phyloP scores from a whole-genome alignment of 805 yeast genomes.

The Candida succiphila region DNA sequence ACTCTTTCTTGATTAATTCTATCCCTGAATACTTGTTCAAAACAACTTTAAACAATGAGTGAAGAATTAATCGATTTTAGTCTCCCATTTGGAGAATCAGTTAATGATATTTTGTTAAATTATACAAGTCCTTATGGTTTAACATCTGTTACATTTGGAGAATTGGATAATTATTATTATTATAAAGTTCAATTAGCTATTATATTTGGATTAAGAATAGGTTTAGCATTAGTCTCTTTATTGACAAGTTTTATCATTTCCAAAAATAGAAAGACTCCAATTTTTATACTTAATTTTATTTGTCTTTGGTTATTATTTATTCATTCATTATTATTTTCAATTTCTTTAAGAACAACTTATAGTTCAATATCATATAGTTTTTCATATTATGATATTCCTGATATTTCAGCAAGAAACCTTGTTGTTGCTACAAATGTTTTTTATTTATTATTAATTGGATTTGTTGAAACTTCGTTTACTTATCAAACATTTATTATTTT shows the following conservation, averaged over 20 bases:
- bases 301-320: constrained; percentile 47
- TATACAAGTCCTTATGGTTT: constrained; percentile 35
- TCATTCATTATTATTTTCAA: constrained; percentile 51
- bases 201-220: constrained; percentile 49
- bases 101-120: constrained; percentile 18
- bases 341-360: constrained; percentile 42
- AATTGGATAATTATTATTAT: constrained; percentile 29
- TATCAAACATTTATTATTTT: constrained; percentile 70
- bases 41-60: too few species aligned
- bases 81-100: constrained; percentile 11
- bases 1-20: too few species aligned
- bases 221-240: constrained; percentile 40
- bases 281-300: constrained; percentile 62
- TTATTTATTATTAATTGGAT: constrained; percentile 46
- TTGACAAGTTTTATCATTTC: constrained; percentile 37
- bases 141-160: constrained; percentile 26
- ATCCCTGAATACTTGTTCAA: too few species aligned
- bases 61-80: too few species aligned
- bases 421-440: constrained; percentile 56
- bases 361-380: constrained; percentile 36
- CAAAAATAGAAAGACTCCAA: constrained; percentile 49
- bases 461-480: constrained; percentile 56
- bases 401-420: constrained; percentile 28
- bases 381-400: constrained; percentile 33
- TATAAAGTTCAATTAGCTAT: constrained; percentile 28